Evolutionary conservation across 768 basidiomycete genomes (phyloP), one percentile per base, ranked within the genome.

Genomic region (Rhizopogon sp.): DNA sequence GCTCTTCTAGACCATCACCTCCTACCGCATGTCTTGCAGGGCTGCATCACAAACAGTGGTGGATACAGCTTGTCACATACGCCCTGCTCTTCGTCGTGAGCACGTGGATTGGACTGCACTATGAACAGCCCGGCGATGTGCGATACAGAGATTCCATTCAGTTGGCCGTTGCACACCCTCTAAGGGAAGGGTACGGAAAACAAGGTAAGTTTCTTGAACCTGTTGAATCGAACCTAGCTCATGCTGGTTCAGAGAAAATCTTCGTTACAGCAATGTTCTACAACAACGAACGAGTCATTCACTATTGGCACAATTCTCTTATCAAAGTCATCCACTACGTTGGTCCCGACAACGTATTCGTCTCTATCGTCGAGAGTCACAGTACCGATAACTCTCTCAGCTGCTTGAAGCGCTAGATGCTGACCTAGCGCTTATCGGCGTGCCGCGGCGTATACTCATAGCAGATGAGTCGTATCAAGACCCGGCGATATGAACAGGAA

Each of bases 251-350:
- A 49, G 70, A 74, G 37, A 67, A 70, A 39, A 61, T 73, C 20
- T 74, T 69, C 55, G 70, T 76, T 60, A 73, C 71, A 11, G 75
- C 73, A 2, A 71, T 75, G 65, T 72, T 78, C 56, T 69, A 64
- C 62, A 66, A 77, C 50, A 75, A 76, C 40, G 62, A 70, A 51
- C 51, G 46, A 0, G 66, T 77, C 1, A 60, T 78, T 28, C 72
- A 73, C 0, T 72, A 73, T 50, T 78, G 76, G 75, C 67, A 66
- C 3, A 52, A 61, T 5, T 63, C 73, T 35, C 59, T 76, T 33
- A 53, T 72, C 44, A 64, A 67, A 55, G 60, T 63, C 4, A 73
- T 76, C 9, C 56, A 64, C 40, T 75, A 71, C 49, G 66, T 78
- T 43, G 77, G 77, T n/a, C 44, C 63, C 5, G 71, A 72, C 53